Percentiles rank a stretch among this genome's conserved stretches.
These are phyloP conservation scores for Cairneyella variabilis DNA, from an alignment of 495 filamentous ascomycete genomes.

Conservation along the genomic window DNA sequence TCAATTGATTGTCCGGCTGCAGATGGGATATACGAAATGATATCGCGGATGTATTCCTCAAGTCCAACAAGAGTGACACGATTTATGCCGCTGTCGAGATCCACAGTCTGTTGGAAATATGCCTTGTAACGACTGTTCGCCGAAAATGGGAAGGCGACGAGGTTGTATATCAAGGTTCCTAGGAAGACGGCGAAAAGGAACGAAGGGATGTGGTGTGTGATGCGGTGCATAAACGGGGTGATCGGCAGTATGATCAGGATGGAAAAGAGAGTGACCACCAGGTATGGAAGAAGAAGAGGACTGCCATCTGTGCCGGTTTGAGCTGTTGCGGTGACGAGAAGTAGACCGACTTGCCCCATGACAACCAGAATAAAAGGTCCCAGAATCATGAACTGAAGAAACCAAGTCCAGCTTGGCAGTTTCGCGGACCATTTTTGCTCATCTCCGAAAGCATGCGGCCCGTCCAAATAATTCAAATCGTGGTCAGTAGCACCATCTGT, in stretches of 20 bases:
- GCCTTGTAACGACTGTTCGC: conserved; percentile 73
- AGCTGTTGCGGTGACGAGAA: conserved; percentile 65
- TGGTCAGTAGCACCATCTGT: conserved; percentile 20
- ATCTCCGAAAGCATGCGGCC: conserved; percentile 56
- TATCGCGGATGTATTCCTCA: conserved; percentile 63
- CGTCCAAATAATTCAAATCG: conserved; percentile 31
- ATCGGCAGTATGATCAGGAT: conserved; percentile 74
- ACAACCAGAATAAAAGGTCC: conserved; percentile 74
- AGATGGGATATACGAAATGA: conserved; percentile 66
- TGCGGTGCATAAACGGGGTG: conserved; percentile 81
- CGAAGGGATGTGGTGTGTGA: conserved; percentile 75
- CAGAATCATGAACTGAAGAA: conserved; percentile 77
- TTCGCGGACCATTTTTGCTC: conserved; percentile 84
- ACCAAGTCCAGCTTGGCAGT: conserved; percentile 80
- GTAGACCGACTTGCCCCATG: conserved; percentile 65
- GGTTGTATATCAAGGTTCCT: conserved; percentile 81
- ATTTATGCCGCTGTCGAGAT: conserved; percentile 70
- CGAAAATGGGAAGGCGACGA: conserved; percentile 86
- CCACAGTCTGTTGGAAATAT: conserved; percentile 78
- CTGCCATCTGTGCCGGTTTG: conserved; percentile 83
- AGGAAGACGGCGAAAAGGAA: conserved; percentile 70
- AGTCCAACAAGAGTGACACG: conserved; percentile 67
- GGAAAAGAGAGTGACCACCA: conserved; percentile 61
- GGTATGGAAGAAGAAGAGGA: conserved; percentile 61
- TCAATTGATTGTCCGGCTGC: conserved; percentile 55